Base-by-base conservation (phyloP, 208 protist genomes). In the Wallacemonas sp. region DNA sequence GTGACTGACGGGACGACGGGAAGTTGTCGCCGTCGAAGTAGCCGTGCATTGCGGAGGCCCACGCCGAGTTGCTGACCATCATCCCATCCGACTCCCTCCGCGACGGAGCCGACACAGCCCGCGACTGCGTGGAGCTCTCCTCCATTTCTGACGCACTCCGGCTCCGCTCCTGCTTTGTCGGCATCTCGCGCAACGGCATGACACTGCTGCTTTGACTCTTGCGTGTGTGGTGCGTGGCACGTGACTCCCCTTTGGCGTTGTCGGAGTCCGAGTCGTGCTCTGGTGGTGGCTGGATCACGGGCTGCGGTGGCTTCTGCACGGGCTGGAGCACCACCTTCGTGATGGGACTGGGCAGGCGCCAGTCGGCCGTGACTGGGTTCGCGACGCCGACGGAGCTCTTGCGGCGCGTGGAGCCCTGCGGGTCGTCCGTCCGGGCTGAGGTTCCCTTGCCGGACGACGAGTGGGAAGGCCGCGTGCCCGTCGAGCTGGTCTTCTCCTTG, bases 341-440 rank as follows among this genome's bases (percentile, higher is more conserved):
- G 29, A 39, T 58, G 0, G 52, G 52, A n/a, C 52, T 58, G 6
- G 52, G 52, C 32, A 58, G 30, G 6, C 52, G 52, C 52, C 52
- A 58, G 12, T 58, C 52, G 4, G 52, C 52, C 52, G 52, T 58
- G 29, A 58, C 52, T 3, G 52, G 52, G 52, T 58, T 58, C 6
- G 26, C 47, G 14, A 56, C 48, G 11, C 34, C 12, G 4, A 41
- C 52, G n/a, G 52, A 33, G 6, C 23, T 58, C 17, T 39, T 58
- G 4, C 52, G 52, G 8, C 11, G 9, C 23, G 47, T 33, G 9
- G 47, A 4, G 21, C 21, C 26, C 8, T 24, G 9, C 47, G 47
- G 9, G 17, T 47, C 11, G 11, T 8, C 43, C 4, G 5, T 19
- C 4, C 4, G 11, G 11, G 17, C 19, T 6, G 43, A 23, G 43